Evolutionary conservation across 2,329 filamentous ascomycete species (phyloP).

Genomic region (Hymenoscyphus salicellus): DNA sequence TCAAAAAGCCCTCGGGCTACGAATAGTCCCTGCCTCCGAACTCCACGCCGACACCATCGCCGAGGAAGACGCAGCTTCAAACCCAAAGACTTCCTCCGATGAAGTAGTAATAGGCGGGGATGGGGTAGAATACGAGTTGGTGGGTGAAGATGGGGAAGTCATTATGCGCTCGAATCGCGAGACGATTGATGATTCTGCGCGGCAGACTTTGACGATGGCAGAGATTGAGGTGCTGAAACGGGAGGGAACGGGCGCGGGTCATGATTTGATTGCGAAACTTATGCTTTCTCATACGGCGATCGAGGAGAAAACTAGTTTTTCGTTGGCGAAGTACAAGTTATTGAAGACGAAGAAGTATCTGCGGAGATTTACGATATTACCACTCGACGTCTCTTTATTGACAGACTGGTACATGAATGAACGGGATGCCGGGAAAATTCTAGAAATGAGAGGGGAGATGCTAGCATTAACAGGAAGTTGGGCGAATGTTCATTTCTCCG

Average conservation of each 20-base stretch:
- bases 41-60: conserved; percentile 75
- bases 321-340: conserved; percentile 91
- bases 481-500: conserved; percentile 75
- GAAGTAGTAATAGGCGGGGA: conserved; percentile 42
- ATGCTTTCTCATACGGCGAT: conserved; percentile 84
- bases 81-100: conserved; percentile 42
- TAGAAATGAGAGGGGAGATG: conserved; percentile 84
- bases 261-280: conserved; percentile 89
- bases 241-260: conserved; percentile 73
- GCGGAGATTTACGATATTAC: conserved; percentile 78
- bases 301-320: conserved; percentile 92
- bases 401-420: conserved; percentile 76
- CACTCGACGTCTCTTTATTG: conserved; percentile 74
- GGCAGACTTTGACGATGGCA: conserved; percentile 71
- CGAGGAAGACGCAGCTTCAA: conserved; percentile 47
- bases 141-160: conserved; percentile 48
- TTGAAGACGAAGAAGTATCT: conserved; percentile 94
- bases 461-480: conserved; percentile 80
- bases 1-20: conserved; percentile 65
- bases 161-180: conserved; percentile 57
- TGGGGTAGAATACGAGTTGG: conserved; percentile 46
- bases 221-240: conserved; percentile 72
- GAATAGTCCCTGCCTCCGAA: conserved; percentile 76
- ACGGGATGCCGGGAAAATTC: conserved; percentile 73
- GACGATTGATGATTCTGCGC: conserved; percentile 57